Conservation (phyloP, 805 yeast genomes). For the Lipomyces orientalis region DNA sequence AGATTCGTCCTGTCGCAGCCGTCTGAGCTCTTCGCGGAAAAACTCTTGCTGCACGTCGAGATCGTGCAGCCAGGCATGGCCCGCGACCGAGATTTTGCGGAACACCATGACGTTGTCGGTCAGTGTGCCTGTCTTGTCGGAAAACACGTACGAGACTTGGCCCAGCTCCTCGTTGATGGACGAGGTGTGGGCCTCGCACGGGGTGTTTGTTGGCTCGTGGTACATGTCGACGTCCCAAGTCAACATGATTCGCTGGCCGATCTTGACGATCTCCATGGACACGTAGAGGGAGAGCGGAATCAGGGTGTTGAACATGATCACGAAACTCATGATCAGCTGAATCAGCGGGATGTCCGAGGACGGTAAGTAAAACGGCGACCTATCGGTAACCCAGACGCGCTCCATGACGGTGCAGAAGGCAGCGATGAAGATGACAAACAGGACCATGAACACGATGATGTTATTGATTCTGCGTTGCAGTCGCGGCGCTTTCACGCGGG, state of each 20-base stretch:
- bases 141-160: conserved; percentile 91
- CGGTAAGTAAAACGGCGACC: conserved; percentile 70
- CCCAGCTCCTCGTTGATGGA: conserved; percentile 96
- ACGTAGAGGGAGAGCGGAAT: conserved; percentile 95
- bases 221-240: conserved; percentile 97
- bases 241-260: conserved; percentile 77
- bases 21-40: conserved; percentile 19
- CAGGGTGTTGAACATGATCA: conserved; percentile 95
- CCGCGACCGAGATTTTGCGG: conserved; percentile 84
- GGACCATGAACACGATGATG: conserved; percentile 87
- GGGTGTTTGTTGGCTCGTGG: conserved; percentile 79
- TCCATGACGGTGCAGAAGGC: conserved; percentile 84
- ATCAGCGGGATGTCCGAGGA: conserved; percentile 81
- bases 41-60: conserved; percentile 54
- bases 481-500: conserved; percentile 92
- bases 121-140: conserved; percentile 96
- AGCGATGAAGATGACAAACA: conserved; percentile 73
- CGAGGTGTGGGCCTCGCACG: conserved; percentile 94
- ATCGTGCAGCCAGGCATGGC: conserved; percentile 88
- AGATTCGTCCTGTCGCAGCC: background rate
- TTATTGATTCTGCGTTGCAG: conserved; percentile 80
- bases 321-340: conserved; percentile 91
- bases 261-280: conserved; percentile 93
- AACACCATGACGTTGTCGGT: conserved; percentile 95
- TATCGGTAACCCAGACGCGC: conserved; percentile 54